Base-by-base conservation (phyloP, 129 eudicot genomes). In the Artemisia annua region DNA sequence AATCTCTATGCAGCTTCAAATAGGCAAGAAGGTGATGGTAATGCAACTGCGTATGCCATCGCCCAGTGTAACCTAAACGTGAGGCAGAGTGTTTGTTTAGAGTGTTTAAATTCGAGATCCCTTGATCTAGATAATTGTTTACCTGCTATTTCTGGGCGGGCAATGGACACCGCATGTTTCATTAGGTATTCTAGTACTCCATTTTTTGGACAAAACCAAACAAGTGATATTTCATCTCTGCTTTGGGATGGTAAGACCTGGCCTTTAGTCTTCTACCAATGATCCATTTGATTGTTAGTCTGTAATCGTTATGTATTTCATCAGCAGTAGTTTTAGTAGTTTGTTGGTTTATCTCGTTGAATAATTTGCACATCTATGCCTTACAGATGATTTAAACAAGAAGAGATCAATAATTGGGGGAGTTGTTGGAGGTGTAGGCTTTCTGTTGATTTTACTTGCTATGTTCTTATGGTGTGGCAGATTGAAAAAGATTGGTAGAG, bases 1-100 rank as follows among this genome's bases (percentile, higher is more conserved):
- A 81, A 86, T 17, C 80, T 73, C 62, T 87, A 66, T 72, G 87
- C 83, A 2, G 89, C 78, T 3, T 71, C 80, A 28, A 78, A 55
- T 55, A 80, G 82, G 49, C 24, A 56, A 72, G 66, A 70, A 1
- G 11, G n/a, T 66, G 72, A 63, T 39, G 78, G 75, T 19, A 73
- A 69, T 53, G 46, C 10, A 14, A 80, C 74, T 0, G n/a, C 85
- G 4, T 87, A 85, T 54, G 94, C 80, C 10, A 26, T 69, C 18
- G 82, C 84, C 8, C 89, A 85, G 57, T 85, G 89, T 67, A 70
- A 78, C 50, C 73, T 71, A 83, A 80, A 86, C 53, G 8, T 85
- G 43, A 82, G 52, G 71, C 84, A 15, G 46, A 77, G 67, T 32
- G 86, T 71, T 13, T 85, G 94, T 59, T 63, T 46, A 59, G 70